Evolutionary conservation across 2,329 filamentous ascomycete species (phyloP).

Genomic region (Furcasterigmium furcatum): DNA sequence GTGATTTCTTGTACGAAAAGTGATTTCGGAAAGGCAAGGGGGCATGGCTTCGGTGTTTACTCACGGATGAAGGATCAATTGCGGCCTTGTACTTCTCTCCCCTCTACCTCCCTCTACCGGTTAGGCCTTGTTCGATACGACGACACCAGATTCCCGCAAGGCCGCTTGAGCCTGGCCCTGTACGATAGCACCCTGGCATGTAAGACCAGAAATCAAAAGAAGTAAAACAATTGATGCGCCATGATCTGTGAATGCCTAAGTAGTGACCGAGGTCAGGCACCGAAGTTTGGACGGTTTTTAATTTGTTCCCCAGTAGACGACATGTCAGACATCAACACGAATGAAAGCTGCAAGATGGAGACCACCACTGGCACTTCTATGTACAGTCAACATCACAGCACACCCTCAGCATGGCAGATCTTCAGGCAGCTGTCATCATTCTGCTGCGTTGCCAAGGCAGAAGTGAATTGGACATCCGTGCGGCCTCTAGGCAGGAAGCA

Average conservation of each 20-base stretch:
- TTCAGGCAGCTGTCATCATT: too few relatives aligned
- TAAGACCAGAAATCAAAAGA: constrained; percentile 9
- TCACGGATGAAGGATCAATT: constrained; percentile 26
- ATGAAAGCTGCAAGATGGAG: too few relatives aligned
- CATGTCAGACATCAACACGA: too few relatives aligned
- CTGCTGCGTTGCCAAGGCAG: too few relatives aligned
- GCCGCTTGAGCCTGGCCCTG: constrained; percentile 10
- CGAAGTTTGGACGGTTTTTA: too few relatives aligned
- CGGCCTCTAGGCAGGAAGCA: background rate
- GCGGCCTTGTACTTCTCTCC: constrained; percentile 33
- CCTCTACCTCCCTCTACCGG: constrained; percentile 27
- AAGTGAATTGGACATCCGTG: too few relatives aligned
- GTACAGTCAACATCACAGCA: too few relatives aligned
- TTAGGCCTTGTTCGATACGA: constrained; percentile 9
- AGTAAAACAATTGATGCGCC: background rate
- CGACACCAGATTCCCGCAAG: constrained; percentile 9
- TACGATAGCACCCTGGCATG: constrained; percentile 15
- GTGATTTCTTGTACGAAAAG: constrained; percentile 19
- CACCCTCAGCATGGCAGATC: too few relatives aligned
- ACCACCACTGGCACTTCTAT: too few relatives aligned
- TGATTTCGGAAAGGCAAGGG: constrained; percentile 26
- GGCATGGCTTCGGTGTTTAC: constrained; percentile 49
- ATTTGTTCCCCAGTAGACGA: too few relatives aligned
- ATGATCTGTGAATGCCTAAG: background rate
- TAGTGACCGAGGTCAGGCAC: too few relatives aligned